A percentile compares a stretch with the other conserved stretches of the same genome.
Evolutionary conservation across 1,284 basidiomycete species (phyloP).

Genomic region (Tilletia walkeri): DNA sequence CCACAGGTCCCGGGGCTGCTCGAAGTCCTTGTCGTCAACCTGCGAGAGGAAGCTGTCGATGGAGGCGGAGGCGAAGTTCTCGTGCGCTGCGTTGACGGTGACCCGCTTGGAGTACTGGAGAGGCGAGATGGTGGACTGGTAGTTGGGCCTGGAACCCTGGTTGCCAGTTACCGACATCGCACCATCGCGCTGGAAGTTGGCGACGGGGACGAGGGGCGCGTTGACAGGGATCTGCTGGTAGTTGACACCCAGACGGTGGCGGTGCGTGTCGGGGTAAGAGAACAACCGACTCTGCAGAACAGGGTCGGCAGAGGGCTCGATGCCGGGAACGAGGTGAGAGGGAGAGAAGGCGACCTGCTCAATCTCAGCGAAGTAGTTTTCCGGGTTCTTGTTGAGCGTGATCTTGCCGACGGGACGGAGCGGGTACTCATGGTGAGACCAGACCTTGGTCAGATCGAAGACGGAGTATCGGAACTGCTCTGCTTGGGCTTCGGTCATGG

Average conservation of each 20-base stretch:
- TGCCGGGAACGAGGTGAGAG: constrained; percentile 77
- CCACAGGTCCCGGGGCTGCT: constrained; percentile 22
- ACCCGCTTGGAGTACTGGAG: constrained; percentile 25
- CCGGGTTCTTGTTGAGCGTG: constrained; percentile 78
- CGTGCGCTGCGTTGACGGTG: constrained; percentile 22
- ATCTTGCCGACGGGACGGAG: constrained; percentile 79
- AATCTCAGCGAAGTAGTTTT: constrained; percentile 62
- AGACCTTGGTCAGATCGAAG: constrained; percentile 74
- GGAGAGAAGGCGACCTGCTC: constrained; percentile 75
- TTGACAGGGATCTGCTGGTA: constrained; percentile 89
- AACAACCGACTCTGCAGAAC: constrained; percentile 86
- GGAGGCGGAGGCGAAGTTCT: constrained; percentile 17
- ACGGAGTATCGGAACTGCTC: constrained; percentile 82
- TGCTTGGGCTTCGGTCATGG: constrained; percentile 85
- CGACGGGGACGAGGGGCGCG: constrained; percentile 66
- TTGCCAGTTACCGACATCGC: constrained; percentile 59
- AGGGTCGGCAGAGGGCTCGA: constrained; percentile 84
- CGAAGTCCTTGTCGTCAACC: constrained; percentile 22
- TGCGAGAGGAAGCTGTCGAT: constrained; percentile 18
- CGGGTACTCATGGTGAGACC: constrained; percentile 65
- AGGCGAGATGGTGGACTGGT: constrained; percentile 67
- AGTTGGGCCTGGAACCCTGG: constrained; percentile 81
- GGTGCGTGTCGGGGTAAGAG: constrained; percentile 67
- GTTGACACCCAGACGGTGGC: constrained; percentile 70
- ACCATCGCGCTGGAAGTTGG: constrained; percentile 74